Conservation (phyloP, 495 filamentous ascomycete species). For the Parachaetomium inaequale region DNA sequence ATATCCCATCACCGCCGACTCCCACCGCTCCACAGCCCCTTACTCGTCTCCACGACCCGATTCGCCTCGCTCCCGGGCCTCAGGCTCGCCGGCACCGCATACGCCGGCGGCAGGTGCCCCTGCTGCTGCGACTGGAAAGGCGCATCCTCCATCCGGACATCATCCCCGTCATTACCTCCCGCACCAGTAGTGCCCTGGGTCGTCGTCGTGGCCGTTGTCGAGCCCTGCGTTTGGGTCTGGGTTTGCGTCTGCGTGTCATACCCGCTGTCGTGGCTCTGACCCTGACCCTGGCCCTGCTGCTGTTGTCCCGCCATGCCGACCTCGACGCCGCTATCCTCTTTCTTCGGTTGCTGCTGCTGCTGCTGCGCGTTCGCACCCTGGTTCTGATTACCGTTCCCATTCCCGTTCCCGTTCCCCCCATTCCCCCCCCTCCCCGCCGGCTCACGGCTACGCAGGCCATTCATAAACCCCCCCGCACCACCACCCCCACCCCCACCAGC, state of each 20-base stretch:
- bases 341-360: conserved; percentile 18
- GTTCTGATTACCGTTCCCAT: background rate
- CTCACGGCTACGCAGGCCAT: conserved; percentile 46
- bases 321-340: conserved; percentile 35
- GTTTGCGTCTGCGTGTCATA: conserved; percentile 33
- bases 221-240: too few relatives aligned
- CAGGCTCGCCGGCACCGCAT: conserved; percentile 30
- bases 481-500: too few relatives aligned
- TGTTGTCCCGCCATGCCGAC: conserved; percentile 21
- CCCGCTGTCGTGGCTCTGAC: conserved; percentile 39
- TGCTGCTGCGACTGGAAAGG: conserved; percentile 10
- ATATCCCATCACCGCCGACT: conserved; percentile 24
- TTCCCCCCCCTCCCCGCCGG: conserved; percentile 26
- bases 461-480: conserved; percentile 71
- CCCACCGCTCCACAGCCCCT: conserved; percentile 31
- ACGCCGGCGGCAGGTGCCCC: background rate
- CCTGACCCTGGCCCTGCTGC: conserved; percentile 14
- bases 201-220: background rate
- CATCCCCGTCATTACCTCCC: conserved; percentile 13
- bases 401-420: background rate
- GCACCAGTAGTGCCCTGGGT: background rate
- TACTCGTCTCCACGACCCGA: conserved; percentile 33
- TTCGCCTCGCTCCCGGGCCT: conserved; percentile 33
- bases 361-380: background rate
- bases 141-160: conserved; percentile 41